Evolutionary conservation across 768 basidiomycete species (phyloP), one percentile per base, ranked within the genome.

Genomic region (Porphyrellus cyaneotinctus): DNA sequence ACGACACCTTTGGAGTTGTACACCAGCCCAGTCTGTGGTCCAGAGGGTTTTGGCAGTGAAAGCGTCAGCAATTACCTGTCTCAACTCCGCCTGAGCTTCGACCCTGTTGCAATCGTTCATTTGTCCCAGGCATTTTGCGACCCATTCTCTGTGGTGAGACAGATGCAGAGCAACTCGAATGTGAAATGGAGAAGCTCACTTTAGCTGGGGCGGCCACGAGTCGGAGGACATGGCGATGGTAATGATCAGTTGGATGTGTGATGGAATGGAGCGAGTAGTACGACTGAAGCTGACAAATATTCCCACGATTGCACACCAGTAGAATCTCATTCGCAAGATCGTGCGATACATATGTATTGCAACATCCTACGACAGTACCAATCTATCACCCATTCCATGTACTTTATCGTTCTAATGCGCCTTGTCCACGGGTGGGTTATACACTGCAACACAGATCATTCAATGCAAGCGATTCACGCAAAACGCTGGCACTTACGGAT

Each of bases 11-110:
- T 91, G 79, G 50, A 99, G 76, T 71, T 95, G 88, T 31, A 94
- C 81, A 30, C 81, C 85, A 11, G 79, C 74, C 97, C 97, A 99
- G 70, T 98, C 92, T 52, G 88, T 95, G n/a, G 90, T 88, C 83
- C 90, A 88, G 23, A 98, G 78, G 2, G 87, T 81, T 67, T 89
- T 85, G 65, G 83, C 78, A 56, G 83, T 78, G 74, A 91, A 95
- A 71, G 93, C 86, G 61, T 93, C 83, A 81, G 89, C 87, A 71
- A 99, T 97, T 80, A 93, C 88, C 84, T 90, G 82, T 82, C 93
- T 94, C 67, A 99, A 74, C 78, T 99, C 97, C 54, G 87, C 80
- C 65, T 94, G 91, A 20, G 95, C 95, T 60, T 94, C 92, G 44
- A 74, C 73, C 69, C 88, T 84, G 73, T 95, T 97, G 47, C 78